Conservation (phyloP, 371 early-diverging fungal species). For the Rhizopus delemar region DNA sequence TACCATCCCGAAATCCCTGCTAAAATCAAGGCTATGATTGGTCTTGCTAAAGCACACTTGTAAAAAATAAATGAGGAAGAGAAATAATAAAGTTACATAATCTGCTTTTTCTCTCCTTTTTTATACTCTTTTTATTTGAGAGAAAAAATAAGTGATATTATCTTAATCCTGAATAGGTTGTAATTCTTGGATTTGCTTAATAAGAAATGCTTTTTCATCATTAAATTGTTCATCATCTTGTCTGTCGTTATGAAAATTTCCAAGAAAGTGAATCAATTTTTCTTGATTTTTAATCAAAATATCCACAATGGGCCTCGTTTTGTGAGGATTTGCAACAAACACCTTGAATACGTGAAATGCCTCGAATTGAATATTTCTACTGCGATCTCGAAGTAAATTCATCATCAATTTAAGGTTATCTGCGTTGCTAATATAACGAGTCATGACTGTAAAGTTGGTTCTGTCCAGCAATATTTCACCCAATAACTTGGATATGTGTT, state of each 20-base stretch:
- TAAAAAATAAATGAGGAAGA: background rate
- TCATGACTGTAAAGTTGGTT: slow-evolving; percentile 94
- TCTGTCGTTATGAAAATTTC: slow-evolving; percentile 92
- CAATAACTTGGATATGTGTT: slow-evolving; percentile 63
- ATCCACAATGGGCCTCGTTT: slow-evolving; percentile 88
- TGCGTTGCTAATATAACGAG: slow-evolving; percentile 87
- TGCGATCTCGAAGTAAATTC: slow-evolving; percentile 91
- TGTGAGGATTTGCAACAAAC: slow-evolving; percentile 98
- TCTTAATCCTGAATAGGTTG: slow-evolving; percentile 45
- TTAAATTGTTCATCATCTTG: slow-evolving; percentile 97
- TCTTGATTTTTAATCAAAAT: slow-evolving; percentile 93
- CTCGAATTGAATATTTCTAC: slow-evolving; percentile 97
- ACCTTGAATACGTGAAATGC: slow-evolving; percentile 99
- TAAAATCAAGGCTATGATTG: slow-evolving; percentile 43
- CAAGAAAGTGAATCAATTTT: slow-evolving; percentile 82
- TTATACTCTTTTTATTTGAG: background rate
- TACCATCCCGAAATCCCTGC: slow-evolving; percentile 43
- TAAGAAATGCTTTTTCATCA: slow-evolving; percentile 95
- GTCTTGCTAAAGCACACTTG: slow-evolving; percentile 41
- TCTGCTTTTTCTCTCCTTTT: background rate
- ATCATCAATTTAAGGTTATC: slow-evolving; percentile 97
- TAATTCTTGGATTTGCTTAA: slow-evolving; percentile 83
- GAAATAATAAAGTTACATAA: background rate
- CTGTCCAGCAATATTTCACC: slow-evolving; percentile 96
- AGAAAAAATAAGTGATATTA: background rate